Evolutionary conservation across 345 rosid species (phyloP).

Genomic region (Mercurialis annua): DNA sequence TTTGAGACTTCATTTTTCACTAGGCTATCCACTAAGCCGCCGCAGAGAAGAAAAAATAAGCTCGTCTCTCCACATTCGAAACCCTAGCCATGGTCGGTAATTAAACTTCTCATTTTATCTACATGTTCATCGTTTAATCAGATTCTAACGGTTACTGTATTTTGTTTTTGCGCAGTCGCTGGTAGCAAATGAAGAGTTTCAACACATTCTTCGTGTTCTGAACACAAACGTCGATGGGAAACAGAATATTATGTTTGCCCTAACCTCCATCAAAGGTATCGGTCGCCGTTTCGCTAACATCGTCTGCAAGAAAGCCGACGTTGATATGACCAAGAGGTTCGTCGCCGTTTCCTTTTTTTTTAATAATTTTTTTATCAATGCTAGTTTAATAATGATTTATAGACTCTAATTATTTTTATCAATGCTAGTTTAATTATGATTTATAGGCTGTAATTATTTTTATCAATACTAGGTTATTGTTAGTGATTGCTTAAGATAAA

Average conservation of each 20-base stretch:
- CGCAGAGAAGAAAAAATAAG: constrained; percentile 6
- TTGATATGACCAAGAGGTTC: constrained; percentile 36
- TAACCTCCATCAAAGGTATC: constrained; percentile 37
- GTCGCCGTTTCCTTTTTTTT: neutral
- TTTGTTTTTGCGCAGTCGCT: constrained; percentile 16
- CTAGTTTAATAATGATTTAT: neutral
- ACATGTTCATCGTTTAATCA: neutral
- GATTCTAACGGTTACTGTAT: neutral
- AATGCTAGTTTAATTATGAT: too few species aligned
- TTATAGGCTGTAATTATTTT: neutral
- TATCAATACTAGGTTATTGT: neutral
- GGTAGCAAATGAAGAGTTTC: constrained; percentile 32
- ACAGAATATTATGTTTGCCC: constrained; percentile 38
- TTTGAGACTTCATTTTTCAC: neutral
- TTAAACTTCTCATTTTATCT: neutral
- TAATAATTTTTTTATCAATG: neutral
- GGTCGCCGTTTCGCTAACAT: constrained; percentile 39
- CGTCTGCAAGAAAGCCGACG: constrained; percentile 36
- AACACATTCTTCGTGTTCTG: constrained; percentile 37
- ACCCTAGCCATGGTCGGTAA: constrained; percentile 25
- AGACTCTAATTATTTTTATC: too few species aligned
- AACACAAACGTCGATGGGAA: constrained; percentile 34
- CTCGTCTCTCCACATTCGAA: neutral
- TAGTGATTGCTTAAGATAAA: too few species aligned
- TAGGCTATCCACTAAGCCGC: constrained; percentile 1